Evolutionary conservation across 768 basidiomycete genomes (phyloP).

Genomic region (Lactarius deliciosus): DNA sequence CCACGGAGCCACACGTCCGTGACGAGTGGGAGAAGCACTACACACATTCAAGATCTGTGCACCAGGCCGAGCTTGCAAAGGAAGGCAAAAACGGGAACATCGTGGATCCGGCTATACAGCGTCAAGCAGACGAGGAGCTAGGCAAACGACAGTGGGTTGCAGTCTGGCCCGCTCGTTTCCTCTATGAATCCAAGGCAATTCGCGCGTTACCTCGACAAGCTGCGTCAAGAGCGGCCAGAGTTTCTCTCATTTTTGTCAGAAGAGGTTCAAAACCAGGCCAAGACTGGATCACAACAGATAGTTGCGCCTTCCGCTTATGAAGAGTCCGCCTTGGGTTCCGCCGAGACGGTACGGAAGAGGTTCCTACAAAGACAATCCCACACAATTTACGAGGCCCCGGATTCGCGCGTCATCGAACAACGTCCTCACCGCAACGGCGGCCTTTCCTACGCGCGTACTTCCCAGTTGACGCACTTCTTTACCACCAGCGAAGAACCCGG

Average conservation of each 20-base stretch:
- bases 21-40: constrained; percentile 41
- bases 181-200: constrained; percentile 63
- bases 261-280: constrained; percentile 23
- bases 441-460: constrained; percentile 56
- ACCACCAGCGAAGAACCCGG: constrained; percentile 56
- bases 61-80: constrained; percentile 21
- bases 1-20: constrained; percentile 39
- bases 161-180: constrained; percentile 52
- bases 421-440: constrained; percentile 65
- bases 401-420: constrained; percentile 51
- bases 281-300: neutral
- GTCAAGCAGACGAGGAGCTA: constrained; percentile 2
- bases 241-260: constrained; percentile 51
- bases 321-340: constrained; percentile 19
- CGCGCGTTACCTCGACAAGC: constrained; percentile 53
- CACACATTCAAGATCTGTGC: constrained; percentile 14
- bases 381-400: constrained; percentile 30
- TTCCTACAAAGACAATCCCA: constrained; percentile 44
- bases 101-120: constrained; percentile 9
- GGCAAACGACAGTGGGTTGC: constrained; percentile 16
- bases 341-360: constrained; percentile 33
- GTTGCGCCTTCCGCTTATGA: constrained; percentile 27
- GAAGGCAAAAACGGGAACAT: constrained; percentile 11
- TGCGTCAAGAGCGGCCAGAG: constrained; percentile 54
- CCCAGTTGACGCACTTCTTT: constrained; percentile 54